Evolutionary conservation across 169 alveolate genomes (phyloP).

Genomic region (Eimeria sp.): DNA sequence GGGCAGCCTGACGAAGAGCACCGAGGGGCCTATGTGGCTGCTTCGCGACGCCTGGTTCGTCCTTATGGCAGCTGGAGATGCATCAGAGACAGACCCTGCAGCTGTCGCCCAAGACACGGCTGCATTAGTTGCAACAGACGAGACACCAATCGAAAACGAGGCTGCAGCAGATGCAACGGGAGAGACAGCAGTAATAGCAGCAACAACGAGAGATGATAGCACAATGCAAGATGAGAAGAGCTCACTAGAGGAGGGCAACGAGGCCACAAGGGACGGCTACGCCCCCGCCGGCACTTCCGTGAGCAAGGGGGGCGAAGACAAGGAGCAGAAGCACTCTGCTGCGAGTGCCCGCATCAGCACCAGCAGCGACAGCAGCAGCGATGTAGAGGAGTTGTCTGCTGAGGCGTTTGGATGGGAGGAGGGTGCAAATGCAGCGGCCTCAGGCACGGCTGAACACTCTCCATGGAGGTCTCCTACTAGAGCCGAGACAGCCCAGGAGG

Average conservation of each 20-base stretch:
- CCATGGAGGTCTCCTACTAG: not conserved
- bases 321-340: not conserved
- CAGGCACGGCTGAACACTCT: not conserved
- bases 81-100: not conserved
- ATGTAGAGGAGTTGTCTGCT: not conserved
- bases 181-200: not conserved
- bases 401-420: not conserved
- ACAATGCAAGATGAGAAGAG: not conserved
- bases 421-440: not conserved
- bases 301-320: not conserved
- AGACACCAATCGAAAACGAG: not conserved
- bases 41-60: slow-evolving; percentile 72
- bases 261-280: not conserved
- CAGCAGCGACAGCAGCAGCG: slow-evolving; percentile 27
- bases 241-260: not conserved
- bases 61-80: not conserved
- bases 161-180: not conserved
- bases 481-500: not conserved
- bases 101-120: not conserved
- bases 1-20: not conserved
- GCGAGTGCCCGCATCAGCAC: not conserved
- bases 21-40: slow-evolving; percentile 7
- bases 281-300: not conserved
- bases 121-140: slow-evolving; percentile 33
- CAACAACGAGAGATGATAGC: not conserved